Conservation (phyloP, 192 early-diverging fungal genomes). For the Cetraspora pellucida region DNA sequence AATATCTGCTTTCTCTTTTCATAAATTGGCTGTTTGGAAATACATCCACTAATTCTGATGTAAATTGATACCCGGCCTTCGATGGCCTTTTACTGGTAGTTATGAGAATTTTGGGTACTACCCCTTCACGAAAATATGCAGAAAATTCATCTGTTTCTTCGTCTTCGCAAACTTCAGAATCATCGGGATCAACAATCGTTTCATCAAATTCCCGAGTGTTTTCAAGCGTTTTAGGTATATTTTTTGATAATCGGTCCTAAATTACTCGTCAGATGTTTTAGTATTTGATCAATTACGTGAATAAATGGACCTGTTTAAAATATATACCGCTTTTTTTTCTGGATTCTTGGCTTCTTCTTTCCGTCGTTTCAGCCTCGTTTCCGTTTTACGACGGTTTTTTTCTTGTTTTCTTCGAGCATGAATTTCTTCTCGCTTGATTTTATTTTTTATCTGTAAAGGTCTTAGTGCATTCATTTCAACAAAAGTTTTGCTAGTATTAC, state of each 20-base stretch:
- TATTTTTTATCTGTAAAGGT: slow-evolving; percentile 34
- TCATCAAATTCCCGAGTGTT: slow-evolving; percentile 92
- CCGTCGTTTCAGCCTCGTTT: neutral
- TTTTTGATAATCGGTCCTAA: slow-evolving; percentile 81
- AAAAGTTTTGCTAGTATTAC: too few relatives aligned
- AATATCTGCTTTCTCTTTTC: slow-evolving; percentile 83
- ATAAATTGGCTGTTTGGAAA: slow-evolving; percentile 91
- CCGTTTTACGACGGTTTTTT: slow-evolving; percentile 21
- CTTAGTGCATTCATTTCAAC: neutral
- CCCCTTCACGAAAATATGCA: slow-evolving; percentile 80
- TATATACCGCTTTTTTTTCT: slow-evolving; percentile 7
- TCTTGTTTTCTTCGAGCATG: slow-evolving; percentile 18
- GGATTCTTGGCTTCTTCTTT: slow-evolving; percentile 33
- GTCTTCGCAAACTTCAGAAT: slow-evolving; percentile 82
- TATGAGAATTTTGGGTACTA: slow-evolving; percentile 88
- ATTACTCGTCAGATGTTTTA: neutral
- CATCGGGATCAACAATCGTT: slow-evolving; percentile 77
- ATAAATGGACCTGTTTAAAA: neutral
- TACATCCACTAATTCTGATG: slow-evolving; percentile 83
- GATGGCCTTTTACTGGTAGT: slow-evolving; percentile 77
- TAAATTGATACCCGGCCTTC: slow-evolving; percentile 74
- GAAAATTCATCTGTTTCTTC: slow-evolving; percentile 87
- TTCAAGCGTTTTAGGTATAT: slow-evolving; percentile 92
- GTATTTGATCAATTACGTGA: neutral
- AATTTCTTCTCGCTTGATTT: slow-evolving; percentile 30